phyloP scores from a whole-genome alignment of 129 eudicot species.

The Glebionis coronaria region DNA sequence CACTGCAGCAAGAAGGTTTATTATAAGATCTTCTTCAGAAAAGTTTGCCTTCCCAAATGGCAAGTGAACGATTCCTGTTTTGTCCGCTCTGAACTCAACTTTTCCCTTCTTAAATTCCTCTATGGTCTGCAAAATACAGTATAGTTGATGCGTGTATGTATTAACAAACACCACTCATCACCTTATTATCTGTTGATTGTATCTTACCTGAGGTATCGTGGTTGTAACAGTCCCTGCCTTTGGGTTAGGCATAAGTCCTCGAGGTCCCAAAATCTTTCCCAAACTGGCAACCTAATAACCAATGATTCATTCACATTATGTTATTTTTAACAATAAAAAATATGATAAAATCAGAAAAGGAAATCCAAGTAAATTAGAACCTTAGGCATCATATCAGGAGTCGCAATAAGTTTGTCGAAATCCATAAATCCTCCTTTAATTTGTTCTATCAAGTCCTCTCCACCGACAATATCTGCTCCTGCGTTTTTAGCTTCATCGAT shows the following conservation, averaged over 20 bases:
- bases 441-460: conserved; percentile 86
- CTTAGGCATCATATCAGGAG: conserved; percentile 99
- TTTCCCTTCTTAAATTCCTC: conserved; percentile 92
- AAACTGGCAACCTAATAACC: conserved; percentile 72
- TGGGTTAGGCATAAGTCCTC: conserved; percentile 99
- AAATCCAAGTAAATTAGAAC: conserved; percentile 26
- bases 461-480: conserved; percentile 96
- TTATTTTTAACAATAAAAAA: neutral
- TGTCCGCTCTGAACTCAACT: conserved; percentile 90
- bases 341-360: neutral
- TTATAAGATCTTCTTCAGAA: conserved; percentile 78
- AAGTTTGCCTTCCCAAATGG: conserved; percentile 85
- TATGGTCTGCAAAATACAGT: conserved; percentile 54
- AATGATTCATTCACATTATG: neutral
- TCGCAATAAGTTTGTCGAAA: conserved; percentile 90
- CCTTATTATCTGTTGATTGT: neutral
- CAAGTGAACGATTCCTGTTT: conserved; percentile 94
- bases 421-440: conserved; percentile 95
- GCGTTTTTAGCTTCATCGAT: conserved; percentile 93
- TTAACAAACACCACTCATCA: neutral
- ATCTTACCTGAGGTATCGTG: conserved; percentile 70
- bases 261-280: conserved; percentile 87
- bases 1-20: conserved; percentile 77
- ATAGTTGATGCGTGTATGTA: conserved; percentile 11
- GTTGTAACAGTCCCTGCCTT: conserved; percentile 97